Percentiles rank a stretch among this genome's conserved stretches.
phyloP scores from a whole-genome alignment of 2,329 filamentous ascomycete species.

The Exophiala xenobiotica region DNA sequence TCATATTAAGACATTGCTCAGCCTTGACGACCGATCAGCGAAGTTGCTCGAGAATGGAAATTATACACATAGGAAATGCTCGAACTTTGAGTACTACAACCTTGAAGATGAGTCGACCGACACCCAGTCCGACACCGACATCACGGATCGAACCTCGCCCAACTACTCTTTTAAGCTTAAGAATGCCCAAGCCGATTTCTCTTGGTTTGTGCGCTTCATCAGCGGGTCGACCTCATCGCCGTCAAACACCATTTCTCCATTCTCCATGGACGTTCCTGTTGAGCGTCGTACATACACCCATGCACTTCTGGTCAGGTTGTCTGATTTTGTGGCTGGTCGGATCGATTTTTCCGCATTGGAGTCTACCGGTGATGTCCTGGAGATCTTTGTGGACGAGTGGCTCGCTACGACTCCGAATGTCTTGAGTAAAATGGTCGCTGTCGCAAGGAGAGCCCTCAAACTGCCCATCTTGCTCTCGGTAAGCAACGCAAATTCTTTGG shows the following conservation, averaged over 20 bases:
- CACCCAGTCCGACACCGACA: conserved; percentile 28
- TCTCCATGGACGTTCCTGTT: conserved; percentile 60
- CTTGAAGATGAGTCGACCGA: conserved; percentile 46
- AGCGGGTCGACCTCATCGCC: conserved; percentile 52
- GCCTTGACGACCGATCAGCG: conserved; percentile 45
- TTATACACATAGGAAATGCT: conserved; percentile 47
- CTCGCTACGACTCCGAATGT: conserved; percentile 49
- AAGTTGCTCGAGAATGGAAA: conserved; percentile 46
- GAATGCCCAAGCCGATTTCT: conserved; percentile 60
- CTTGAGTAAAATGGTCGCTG: conserved; percentile 57
- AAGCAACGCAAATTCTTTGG: conserved; percentile 7
- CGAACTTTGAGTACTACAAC: conserved; percentile 50
- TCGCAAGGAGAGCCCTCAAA: conserved; percentile 57
- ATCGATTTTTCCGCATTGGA: conserved; percentile 55
- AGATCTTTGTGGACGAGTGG: conserved; percentile 61
- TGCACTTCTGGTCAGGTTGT: conserved; percentile 41
- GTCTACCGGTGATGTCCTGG: conserved; percentile 59
- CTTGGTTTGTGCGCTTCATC: conserved; percentile 58
- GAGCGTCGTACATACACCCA: conserved; percentile 54
- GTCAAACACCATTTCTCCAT: conserved; percentile 60
- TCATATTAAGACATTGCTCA: conserved; percentile 42
- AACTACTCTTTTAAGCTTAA: conserved; percentile 51
- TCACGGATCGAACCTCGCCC: conserved; percentile 43
- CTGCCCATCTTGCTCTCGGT: conserved; percentile 47
- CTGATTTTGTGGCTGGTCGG: conserved; percentile 35